Evolutionary conservation across 108 stramenopile genomes (phyloP).

Genomic region (Discostella pseudostelligera): DNA sequence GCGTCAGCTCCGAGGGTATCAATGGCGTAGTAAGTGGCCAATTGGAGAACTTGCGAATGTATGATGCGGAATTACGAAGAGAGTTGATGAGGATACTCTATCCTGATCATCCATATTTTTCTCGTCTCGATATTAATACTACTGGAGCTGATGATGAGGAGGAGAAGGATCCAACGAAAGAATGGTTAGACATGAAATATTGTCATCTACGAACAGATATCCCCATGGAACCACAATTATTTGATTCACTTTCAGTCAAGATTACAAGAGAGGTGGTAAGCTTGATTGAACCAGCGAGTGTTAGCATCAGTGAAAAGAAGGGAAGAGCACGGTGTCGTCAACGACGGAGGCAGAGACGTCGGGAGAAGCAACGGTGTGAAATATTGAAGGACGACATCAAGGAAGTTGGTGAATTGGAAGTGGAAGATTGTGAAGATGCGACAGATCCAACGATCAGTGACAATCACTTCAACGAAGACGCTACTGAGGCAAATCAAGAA

Average conservation of each 20-base stretch:
- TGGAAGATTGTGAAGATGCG: constrained; percentile 7
- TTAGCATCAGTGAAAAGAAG: background rate
- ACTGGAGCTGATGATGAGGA: constrained; percentile 5
- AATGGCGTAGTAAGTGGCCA: constrained; percentile 79
- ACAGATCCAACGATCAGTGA: background rate
- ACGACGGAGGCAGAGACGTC: constrained; percentile 28
- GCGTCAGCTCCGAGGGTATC: constrained; percentile 72
- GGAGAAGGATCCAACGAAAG: constrained; percentile 16
- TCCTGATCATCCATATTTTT: too few species aligned
- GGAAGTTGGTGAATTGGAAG: background rate
- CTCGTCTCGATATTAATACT: background rate
- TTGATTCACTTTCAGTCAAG: constrained; percentile 59
- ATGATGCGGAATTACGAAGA: constrained; percentile 47
- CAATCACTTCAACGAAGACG: too few species aligned
- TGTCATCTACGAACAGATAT: constrained; percentile 67
- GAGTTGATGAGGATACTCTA: constrained; percentile 26
- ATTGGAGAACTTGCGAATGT: constrained; percentile 33
- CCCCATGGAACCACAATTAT: constrained; percentile 58
- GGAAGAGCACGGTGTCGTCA: constrained; percentile 29
- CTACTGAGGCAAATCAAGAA: too few species aligned
- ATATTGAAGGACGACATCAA: too few species aligned
- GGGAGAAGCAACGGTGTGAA: constrained; percentile 19
- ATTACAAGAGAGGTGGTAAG: constrained; percentile 70
- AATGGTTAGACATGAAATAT: constrained; percentile 71
- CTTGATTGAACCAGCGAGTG: constrained; percentile 50